These are phyloP conservation scores for Jamesozyma piceae DNA, from an alignment of 805 yeast genomes.

Conservation along the genomic window DNA sequence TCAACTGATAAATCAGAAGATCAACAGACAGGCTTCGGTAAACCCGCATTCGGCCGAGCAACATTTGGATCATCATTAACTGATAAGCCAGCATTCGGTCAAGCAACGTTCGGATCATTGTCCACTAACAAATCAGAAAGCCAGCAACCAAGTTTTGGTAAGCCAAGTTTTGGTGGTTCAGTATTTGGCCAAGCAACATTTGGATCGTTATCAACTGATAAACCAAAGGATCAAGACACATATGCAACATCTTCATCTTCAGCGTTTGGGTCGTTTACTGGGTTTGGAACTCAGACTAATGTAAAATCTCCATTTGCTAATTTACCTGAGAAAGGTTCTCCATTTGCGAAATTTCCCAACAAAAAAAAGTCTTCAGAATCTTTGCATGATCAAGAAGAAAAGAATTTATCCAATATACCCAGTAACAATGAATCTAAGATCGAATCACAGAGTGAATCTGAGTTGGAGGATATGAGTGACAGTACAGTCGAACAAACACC, in stretches of 20 bases:
- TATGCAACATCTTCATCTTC: neutral
- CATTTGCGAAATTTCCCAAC: slow-evolving; percentile 1
- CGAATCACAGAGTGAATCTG: neutral
- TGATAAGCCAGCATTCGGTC: slow-evolving; percentile 9
- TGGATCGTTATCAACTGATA: neutral
- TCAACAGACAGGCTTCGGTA: neutral
- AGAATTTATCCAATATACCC: neutral
- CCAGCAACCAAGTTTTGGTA: no score
- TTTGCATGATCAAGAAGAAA: slow-evolving; percentile 2
- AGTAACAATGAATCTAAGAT: neutral
- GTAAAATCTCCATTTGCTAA: slow-evolving; percentile 8
- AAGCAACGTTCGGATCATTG: neutral
- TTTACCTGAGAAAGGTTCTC: neutral
- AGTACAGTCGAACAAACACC: slow-evolving; percentile 21
- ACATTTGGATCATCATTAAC: slow-evolving; percentile 6
- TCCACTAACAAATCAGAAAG: slow-evolving; percentile 10
- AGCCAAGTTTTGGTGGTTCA: neutral
- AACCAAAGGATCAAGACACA: slow-evolving; percentile 6
- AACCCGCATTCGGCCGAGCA: slow-evolving; percentile 11
- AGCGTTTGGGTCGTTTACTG: neutral
- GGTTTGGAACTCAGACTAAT: neutral
- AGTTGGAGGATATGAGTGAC: slow-evolving; percentile 10
- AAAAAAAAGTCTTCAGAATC: neutral
- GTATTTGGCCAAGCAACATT: slow-evolving; percentile 14
- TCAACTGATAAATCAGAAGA: slow-evolving; percentile 6